Evolutionary conservation across 441 rosid species (phyloP).

Genomic region (Monsonia emarginata): DNA sequence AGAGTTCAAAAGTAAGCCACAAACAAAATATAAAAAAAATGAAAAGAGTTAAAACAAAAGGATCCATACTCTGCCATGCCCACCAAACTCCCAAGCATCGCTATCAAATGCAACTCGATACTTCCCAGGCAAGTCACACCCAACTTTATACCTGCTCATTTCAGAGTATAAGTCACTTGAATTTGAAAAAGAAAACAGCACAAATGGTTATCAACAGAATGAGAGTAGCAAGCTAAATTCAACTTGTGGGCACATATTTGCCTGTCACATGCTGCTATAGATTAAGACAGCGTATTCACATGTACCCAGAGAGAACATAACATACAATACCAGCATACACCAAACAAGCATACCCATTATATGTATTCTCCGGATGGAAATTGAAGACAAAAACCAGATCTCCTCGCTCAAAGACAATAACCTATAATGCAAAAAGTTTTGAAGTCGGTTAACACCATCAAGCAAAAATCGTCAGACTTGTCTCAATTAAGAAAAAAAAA

Average conservation of each 20-base stretch:
- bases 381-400: constrained; percentile 70
- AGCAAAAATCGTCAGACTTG: not conserved
- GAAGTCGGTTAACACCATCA: not conserved
- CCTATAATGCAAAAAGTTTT: constrained; percentile 31
- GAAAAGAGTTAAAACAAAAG: constrained; percentile 10
- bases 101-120: constrained; percentile 69
- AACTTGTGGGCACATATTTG: not conserved
- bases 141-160: constrained; percentile 60
- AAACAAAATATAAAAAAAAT: too few species aligned
- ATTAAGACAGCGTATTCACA: not conserved
- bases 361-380: constrained; percentile 62
- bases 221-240: not conserved
- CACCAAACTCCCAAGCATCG: constrained; percentile 64
- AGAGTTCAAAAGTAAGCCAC: too few species aligned
- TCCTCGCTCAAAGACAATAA: constrained; percentile 73
- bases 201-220: not conserved
- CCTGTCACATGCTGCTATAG: constrained; percentile 7
- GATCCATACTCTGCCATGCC: constrained; percentile 60
- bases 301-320: not conserved
- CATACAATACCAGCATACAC: not conserved
- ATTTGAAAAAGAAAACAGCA: not conserved
- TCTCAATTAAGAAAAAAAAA: not conserved
- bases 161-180: constrained; percentile 15
- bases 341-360: constrained; percentile 47
- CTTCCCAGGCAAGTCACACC: constrained; percentile 75